phyloP scores from a whole-genome alignment of 495 filamentous ascomycete species.

The Hamigera avellanea region DNA sequence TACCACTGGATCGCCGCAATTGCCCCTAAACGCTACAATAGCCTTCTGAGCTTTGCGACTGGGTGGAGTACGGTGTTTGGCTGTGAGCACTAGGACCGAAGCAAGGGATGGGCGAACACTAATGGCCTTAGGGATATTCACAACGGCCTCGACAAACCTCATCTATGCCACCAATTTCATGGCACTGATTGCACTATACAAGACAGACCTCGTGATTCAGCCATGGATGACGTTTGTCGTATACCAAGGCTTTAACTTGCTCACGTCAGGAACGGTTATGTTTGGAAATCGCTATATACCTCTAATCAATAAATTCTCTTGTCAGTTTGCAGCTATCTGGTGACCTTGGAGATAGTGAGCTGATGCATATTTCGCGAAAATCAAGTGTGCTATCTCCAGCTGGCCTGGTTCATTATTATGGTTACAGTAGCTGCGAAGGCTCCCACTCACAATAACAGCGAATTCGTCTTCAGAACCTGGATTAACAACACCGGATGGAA shows the following conservation, averaged over 20 bases:
- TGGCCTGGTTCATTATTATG: slow-evolving; percentile 58
- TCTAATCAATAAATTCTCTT: slow-evolving; percentile 24
- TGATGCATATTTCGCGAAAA: slow-evolving; percentile 1
- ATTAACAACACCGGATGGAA: slow-evolving; percentile 58
- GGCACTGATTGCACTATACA: slow-evolving; percentile 23
- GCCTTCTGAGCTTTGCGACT: slow-evolving; percentile 25
- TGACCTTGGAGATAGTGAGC: not conserved
- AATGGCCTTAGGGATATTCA: slow-evolving; percentile 35
- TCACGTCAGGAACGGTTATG: slow-evolving; percentile 20
- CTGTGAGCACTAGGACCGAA: too few relatives aligned
- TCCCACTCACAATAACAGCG: slow-evolving; percentile 39
- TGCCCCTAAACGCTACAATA: slow-evolving; percentile 30
- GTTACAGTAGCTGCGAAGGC: slow-evolving; percentile 52
- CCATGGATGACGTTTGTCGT: slow-evolving; percentile 29
- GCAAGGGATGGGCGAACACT: too few relatives aligned
- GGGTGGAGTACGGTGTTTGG: slow-evolving; percentile 31
- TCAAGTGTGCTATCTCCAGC: slow-evolving; percentile 43
- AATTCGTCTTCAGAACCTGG: slow-evolving; percentile 54
- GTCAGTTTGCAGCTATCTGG: slow-evolving; percentile 11
- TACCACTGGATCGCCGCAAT: slow-evolving; percentile 45
- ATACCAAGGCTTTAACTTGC: slow-evolving; percentile 21
- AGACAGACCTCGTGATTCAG: slow-evolving; percentile 20
- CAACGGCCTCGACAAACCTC: slow-evolving; percentile 29
- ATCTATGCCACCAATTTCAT: slow-evolving; percentile 25
- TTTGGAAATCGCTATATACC: slow-evolving; percentile 27